Evolutionary conservation across 2,329 filamentous ascomycete genomes (phyloP).

Genomic region (Cercospora sp.): DNA sequence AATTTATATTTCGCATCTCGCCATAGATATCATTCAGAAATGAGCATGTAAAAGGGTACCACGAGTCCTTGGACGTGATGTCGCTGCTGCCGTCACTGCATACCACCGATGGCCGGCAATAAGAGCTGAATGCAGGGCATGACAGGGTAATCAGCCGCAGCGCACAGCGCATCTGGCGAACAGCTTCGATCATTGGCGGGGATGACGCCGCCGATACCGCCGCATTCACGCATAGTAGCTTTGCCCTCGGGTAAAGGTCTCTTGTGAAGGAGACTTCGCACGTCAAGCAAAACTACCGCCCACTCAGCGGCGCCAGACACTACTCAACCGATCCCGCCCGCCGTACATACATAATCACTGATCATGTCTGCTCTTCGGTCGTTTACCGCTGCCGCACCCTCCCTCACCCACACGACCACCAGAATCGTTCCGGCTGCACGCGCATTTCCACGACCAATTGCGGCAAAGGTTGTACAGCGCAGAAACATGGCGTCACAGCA

Average conservation of each 20-base stretch:
- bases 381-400: slow-evolving; percentile 19
- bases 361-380: slow-evolving; percentile 31
- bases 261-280: background rate
- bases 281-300: slow-evolving; percentile 1
- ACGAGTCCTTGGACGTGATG: background rate
- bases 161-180: background rate
- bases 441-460: slow-evolving; percentile 36
- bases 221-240: background rate
- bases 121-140: background rate
- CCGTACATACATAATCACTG: slow-evolving; percentile 1
- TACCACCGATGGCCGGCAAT: background rate
- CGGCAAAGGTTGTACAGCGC: slow-evolving; percentile 39
- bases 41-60: too few relatives aligned
- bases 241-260: slow-evolving; percentile 3
- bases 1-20: too few relatives aligned
- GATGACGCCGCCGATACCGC: background rate
- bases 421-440: slow-evolving; percentile 26
- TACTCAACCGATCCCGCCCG: slow-evolving; percentile 17
- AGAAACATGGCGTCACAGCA: slow-evolving; percentile 41
- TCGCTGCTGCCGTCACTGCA: background rate
- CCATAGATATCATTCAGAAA: too few relatives aligned
- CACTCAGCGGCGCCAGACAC: slow-evolving; percentile 2
- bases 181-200: background rate
- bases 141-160: background rate
- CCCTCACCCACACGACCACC: slow-evolving; percentile 21